Percentiles rank a stretch among this genome's conserved stretches.
Conservation (phyloP, 768 basidiomycete genomes). For the Amanita muscaria region DNA sequence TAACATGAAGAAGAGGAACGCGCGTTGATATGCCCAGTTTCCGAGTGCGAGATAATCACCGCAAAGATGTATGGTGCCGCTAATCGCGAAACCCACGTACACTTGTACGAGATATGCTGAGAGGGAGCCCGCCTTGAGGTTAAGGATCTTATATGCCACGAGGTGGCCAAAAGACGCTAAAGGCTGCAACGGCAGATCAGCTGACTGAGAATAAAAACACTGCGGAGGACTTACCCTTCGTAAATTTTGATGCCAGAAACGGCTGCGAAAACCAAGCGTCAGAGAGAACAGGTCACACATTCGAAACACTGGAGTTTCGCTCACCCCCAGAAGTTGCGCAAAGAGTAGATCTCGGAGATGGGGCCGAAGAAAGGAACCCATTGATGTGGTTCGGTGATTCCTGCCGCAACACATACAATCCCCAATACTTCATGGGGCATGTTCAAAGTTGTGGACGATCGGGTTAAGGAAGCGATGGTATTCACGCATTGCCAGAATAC, state of each 20-base stretch:
- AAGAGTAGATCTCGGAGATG: constrained; percentile 12
- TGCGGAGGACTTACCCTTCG: constrained; percentile 11
- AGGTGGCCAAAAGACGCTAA: constrained; percentile 8
- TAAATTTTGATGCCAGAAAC: constrained; percentile 9
- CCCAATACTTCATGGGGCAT: constrained; percentile 4
- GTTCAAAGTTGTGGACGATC: constrained; percentile 7
- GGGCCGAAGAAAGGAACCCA: constrained; percentile 18
- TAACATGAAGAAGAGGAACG: constrained; percentile 19
- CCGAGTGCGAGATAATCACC: constrained; percentile 25
- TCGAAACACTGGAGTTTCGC: constrained; percentile 9
- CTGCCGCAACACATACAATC: constrained; percentile 10
- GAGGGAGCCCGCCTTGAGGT: constrained; percentile 8
- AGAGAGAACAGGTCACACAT: too few relatives aligned
- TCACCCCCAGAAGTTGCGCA: constrained; percentile 19
- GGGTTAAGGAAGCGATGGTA: constrained; percentile 14
- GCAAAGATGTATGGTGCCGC: constrained; percentile 22
- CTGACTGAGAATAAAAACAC: neutral
- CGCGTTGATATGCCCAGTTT: constrained; percentile 6
- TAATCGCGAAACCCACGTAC: constrained; percentile 22
- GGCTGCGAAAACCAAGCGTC: too few relatives aligned
- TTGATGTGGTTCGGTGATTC: constrained; percentile 15
- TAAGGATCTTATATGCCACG: constrained; percentile 4
- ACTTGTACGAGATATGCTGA: constrained; percentile 14
- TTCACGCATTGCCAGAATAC: constrained; percentile 8
- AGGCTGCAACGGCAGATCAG: neutral